Conservation (phyloP, 345 rosid species). For the Brassica rapa region DNA sequence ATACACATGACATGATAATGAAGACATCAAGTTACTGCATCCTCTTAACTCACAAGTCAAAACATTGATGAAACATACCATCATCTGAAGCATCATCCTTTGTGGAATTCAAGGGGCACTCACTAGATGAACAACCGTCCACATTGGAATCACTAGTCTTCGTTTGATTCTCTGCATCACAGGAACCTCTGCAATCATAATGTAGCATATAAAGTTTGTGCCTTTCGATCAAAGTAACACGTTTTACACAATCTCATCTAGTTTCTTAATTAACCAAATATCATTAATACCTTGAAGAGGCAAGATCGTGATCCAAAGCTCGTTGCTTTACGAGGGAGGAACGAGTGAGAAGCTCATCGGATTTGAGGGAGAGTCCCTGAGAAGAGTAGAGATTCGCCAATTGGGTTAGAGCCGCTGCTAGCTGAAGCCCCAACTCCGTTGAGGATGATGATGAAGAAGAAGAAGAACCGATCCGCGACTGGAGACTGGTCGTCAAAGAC, state of each 20-base stretch:
- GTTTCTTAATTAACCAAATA: background rate
- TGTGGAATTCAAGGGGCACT: constrained; percentile 12
- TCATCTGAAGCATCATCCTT: constrained; percentile 59
- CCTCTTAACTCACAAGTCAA: background rate
- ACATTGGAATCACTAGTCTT: constrained; percentile 17
- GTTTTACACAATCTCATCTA: background rate
- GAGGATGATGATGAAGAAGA: constrained; percentile 20
- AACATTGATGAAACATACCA: constrained; percentile 45
- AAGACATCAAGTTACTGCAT: background rate
- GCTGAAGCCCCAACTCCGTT: constrained; percentile 47
- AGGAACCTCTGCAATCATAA: constrained; percentile 39
- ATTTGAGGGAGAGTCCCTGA: constrained; percentile 74
- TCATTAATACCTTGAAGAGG: constrained; percentile 44
- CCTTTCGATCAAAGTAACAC: background rate
- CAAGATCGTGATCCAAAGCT: constrained; percentile 28
- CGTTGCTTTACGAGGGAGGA: constrained; percentile 57
- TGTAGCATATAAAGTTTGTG: background rate
- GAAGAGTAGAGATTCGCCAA: constrained; percentile 71
- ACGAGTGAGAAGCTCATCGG: constrained; percentile 65
- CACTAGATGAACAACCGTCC: constrained; percentile 42
- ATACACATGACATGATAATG: background rate
- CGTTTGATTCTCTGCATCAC: constrained; percentile 28
- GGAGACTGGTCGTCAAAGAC: constrained; percentile 49
- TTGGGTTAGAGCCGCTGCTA: constrained; percentile 63
- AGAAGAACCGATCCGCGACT: constrained; percentile 27